Conservation (phyloP, 768 basidiomycete species). For the Paxillus ammoniavirescens region DNA sequence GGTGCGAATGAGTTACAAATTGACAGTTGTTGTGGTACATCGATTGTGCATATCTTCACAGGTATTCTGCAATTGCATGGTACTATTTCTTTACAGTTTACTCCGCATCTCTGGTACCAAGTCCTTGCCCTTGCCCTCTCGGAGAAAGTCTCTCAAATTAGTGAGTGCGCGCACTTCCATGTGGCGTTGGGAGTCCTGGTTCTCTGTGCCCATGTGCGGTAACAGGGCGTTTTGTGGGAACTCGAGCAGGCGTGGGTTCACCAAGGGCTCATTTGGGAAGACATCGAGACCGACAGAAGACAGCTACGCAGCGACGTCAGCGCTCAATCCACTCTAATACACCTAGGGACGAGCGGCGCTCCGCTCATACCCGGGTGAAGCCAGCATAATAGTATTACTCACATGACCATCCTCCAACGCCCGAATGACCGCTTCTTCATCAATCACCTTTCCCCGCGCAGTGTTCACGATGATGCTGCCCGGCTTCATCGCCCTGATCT, state of each 20-base stretch:
- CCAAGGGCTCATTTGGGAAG: constrained; percentile 78
- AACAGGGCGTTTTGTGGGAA: constrained; percentile 83
- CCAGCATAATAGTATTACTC: constrained; percentile 28
- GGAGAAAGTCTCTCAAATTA: constrained; percentile 72
- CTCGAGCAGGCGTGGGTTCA: constrained; percentile 76
- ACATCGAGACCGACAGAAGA: constrained; percentile 83
- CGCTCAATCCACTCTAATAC: not conserved
- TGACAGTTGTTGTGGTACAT: not conserved
- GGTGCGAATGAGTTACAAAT: not conserved
- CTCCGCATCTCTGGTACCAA: constrained; percentile 54
- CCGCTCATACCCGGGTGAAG: not conserved
- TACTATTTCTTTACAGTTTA: constrained; percentile 13
- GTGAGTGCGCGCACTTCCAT: constrained; percentile 87
- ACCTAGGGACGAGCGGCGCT: constrained; percentile 6
- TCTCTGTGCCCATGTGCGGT: constrained; percentile 92
- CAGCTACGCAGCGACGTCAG: constrained; percentile 43
- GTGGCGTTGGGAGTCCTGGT: constrained; percentile 70
- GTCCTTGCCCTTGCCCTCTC: constrained; percentile 61
- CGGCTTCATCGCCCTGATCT: constrained; percentile 75
- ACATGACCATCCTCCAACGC: constrained; percentile 89
- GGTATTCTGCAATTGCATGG: not conserved
- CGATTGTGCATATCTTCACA: not conserved
- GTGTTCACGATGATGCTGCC: constrained; percentile 84
- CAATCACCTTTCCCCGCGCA: constrained; percentile 86
- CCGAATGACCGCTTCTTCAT: constrained; percentile 82